phyloP scores from a whole-genome alignment of 169 alveolate genomes.

The Plasmodium reichenowi region DNA sequence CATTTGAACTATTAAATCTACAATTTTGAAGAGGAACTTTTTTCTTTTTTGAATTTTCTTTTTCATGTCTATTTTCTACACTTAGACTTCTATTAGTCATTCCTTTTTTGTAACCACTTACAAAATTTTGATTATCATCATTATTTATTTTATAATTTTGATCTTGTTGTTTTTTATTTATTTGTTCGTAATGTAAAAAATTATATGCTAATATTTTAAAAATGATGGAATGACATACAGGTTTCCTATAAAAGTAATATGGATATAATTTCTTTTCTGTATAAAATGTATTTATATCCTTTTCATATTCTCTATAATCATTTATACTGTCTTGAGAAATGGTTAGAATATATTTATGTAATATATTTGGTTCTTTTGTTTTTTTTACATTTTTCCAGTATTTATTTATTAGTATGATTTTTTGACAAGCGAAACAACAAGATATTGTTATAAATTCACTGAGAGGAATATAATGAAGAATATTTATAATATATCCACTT shows the following conservation, averaged over 20 bases:
- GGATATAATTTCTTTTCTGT: conserved; percentile 47
- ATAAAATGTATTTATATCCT: conserved; percentile 17
- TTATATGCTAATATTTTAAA: conserved; percentile 54
- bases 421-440: conserved; percentile 62
- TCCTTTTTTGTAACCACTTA: background rate
- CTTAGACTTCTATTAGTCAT: conserved; percentile 38
- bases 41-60: background rate
- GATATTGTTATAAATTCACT: conserved; percentile 61
- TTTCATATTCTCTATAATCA: conserved; percentile 44
- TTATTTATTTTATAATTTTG: background rate
- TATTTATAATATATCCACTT: conserved; percentile 52
- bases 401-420: conserved; percentile 24
- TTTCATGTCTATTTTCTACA: conserved; percentile 32
- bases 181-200: conserved; percentile 50
- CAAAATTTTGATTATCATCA: background rate
- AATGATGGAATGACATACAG: conserved; percentile 36
- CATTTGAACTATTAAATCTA: conserved; percentile 54
- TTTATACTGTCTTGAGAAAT: background rate
- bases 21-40: background rate
- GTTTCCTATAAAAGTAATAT: conserved; percentile 37
- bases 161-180: background rate
- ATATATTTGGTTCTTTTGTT: background rate
- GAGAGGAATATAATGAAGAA: conserved; percentile 40
- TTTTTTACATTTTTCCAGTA: conserved; percentile 15
- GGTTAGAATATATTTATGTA: background rate